Evolutionary conservation across 2,329 filamentous ascomycete genomes (phyloP).

Genomic region (Escovopsis sp.): DNA sequence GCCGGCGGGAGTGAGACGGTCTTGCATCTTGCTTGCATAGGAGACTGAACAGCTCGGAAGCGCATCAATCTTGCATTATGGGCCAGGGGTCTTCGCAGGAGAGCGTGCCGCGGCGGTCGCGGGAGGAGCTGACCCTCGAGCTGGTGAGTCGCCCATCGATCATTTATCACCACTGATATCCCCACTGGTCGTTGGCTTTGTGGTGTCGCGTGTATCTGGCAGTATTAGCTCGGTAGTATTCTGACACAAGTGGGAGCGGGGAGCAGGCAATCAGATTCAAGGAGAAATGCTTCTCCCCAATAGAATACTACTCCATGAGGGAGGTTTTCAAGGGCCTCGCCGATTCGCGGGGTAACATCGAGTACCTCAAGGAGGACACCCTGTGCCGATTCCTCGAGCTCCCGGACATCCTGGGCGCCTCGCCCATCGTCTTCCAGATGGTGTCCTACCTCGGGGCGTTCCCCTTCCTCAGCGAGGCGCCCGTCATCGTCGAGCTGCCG

Average conservation of each 20-base stretch:
- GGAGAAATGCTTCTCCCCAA: constrained; percentile 52
- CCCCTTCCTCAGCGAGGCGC: constrained; percentile 55
- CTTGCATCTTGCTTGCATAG: too few species aligned
- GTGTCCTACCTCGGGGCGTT: constrained; percentile 57
- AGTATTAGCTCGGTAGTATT: not conserved
- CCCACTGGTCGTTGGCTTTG: too few species aligned
- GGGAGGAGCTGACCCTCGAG: constrained; percentile 34
- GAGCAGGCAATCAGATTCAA: constrained; percentile 46
- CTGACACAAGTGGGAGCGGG: constrained; percentile 2
- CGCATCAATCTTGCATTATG: constrained; percentile 29
- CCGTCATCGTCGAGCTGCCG: constrained; percentile 52
- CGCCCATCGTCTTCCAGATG: constrained; percentile 57
- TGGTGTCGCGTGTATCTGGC: constrained; percentile 3
- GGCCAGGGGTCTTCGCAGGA: constrained; percentile 36
- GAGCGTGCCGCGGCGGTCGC: constrained; percentile 27
- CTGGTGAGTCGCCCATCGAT: constrained; percentile 24
- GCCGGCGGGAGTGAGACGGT: too few species aligned
- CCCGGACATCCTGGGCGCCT: constrained; percentile 52
- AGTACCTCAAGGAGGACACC: constrained; percentile 53
- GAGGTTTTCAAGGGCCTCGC: constrained; percentile 58
- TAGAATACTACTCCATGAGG: constrained; percentile 60
- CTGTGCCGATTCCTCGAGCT: constrained; percentile 58
- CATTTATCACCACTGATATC: too few species aligned
- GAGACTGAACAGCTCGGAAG: too few species aligned
- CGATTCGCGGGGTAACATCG: constrained; percentile 44